phyloP scores from a whole-genome alignment of 306 rosid species.

The Prunus davidiana region DNA sequence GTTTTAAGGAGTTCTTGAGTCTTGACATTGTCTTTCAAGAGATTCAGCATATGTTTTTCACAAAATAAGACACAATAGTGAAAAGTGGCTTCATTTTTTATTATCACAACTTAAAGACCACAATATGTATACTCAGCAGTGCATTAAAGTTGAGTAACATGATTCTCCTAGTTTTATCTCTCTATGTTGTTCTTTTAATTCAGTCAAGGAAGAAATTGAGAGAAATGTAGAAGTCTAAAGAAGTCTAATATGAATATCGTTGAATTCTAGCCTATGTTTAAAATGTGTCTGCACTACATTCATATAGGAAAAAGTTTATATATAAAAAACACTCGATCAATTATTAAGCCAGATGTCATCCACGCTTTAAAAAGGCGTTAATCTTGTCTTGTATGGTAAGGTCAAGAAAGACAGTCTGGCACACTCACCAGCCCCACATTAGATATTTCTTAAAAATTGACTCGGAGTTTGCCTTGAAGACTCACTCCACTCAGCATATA shows the following conservation, averaged over 20 bases:
- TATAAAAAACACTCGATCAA: too few species aligned
- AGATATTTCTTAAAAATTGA: too few species aligned
- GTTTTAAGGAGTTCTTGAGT: too few species aligned
- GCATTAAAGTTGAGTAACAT: neutral
- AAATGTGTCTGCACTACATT: neutral
- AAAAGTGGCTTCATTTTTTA: neutral
- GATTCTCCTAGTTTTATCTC: neutral
- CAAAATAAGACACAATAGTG: neutral
- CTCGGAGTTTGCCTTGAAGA: too few species aligned
- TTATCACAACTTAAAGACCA: neutral
- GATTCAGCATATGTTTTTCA: neutral
- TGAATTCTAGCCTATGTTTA: neutral
- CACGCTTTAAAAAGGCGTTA: too few species aligned
- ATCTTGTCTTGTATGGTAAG: too few species aligned
- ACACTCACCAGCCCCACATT: too few species aligned
- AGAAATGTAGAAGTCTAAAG: constrained; percentile 1
- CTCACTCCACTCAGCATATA: too few species aligned
- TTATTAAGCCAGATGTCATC: too few species aligned
- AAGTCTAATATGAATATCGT: neutral
- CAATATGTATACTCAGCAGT: neutral
- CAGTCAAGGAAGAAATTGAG: neutral
- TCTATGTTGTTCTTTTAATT: neutral
- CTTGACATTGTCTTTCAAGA: neutral
- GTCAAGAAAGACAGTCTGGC: too few species aligned
- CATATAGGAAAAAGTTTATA: too few species aligned